These are phyloP conservation scores for Auricularia sp. DNA, from an alignment of 768 basidiomycete species.

Conservation along the genomic window DNA sequence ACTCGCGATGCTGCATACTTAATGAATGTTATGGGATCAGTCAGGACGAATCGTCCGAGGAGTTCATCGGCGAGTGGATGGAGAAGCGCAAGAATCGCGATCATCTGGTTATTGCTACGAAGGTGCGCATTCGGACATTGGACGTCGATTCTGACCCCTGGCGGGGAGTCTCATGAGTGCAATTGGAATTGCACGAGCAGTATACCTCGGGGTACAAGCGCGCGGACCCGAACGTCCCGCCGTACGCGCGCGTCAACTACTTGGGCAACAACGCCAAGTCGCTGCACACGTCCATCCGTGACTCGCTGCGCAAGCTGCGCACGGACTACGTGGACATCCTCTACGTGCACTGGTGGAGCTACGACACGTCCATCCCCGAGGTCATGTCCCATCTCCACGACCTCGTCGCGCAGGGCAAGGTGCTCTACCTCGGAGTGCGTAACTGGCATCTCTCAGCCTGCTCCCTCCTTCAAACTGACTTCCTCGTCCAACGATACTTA, in stretches of 20 bases:
- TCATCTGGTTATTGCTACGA: conserved; percentile 23
- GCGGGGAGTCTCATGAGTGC: no score
- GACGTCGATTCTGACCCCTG: no score
- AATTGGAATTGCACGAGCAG: background rate
- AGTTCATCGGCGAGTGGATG: conserved; percentile 28
- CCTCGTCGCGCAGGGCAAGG: conserved; percentile 35
- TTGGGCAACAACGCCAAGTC: conserved; percentile 32
- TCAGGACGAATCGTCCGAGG: conserved; percentile 25
- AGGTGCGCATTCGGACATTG: background rate
- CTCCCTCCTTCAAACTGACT: no score
- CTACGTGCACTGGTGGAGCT: conserved; percentile 47
- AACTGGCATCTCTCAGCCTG: no score
- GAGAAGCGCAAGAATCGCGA: conserved; percentile 18
- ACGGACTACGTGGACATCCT: conserved; percentile 52
- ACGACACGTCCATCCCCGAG: conserved; percentile 35
- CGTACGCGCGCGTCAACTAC: conserved; percentile 28
- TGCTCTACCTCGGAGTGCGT: conserved; percentile 28
- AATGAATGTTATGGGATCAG: conserved; percentile 33
- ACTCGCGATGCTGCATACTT: conserved; percentile 28
- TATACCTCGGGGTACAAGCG: conserved; percentile 5
- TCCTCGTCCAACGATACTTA: no score
- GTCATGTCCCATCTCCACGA: conserved; percentile 36
- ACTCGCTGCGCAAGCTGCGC: conserved; percentile 38
- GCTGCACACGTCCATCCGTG: conserved; percentile 21
- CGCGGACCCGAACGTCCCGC: conserved; percentile 11